Conservation (phyloP, 2,329 filamentous ascomycete genomes). For the Aspergillus melleus region DNA sequence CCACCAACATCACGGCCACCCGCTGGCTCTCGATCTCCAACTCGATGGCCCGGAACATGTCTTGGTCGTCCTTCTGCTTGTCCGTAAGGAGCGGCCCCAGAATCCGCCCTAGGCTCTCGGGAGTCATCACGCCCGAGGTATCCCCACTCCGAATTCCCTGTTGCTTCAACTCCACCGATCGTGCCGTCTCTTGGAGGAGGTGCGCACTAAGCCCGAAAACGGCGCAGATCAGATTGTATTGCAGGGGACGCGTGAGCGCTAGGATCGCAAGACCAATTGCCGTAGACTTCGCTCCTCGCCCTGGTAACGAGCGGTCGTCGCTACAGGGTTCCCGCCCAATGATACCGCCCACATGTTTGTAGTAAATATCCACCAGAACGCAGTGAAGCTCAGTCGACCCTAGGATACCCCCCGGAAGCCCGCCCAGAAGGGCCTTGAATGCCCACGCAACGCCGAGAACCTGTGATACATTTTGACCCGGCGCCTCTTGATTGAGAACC, state of each 20-base stretch:
- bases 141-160: slow-evolving; percentile 18
- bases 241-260: slow-evolving; percentile 38
- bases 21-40: slow-evolving; percentile 28
- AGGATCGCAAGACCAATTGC: slow-evolving; percentile 40
- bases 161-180: slow-evolving; percentile 18
- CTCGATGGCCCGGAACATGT: slow-evolving; percentile 19
- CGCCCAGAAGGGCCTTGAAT: slow-evolving; percentile 37
- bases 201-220: slow-evolving; percentile 40
- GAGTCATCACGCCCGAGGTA: slow-evolving; percentile 21
- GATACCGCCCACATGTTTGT: slow-evolving; percentile 18
- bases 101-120: slow-evolving; percentile 30
- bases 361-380: slow-evolving; percentile 31
- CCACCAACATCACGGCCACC: slow-evolving; percentile 35
- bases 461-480: slow-evolving; percentile 19
- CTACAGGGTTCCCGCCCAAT: slow-evolving; percentile 20
- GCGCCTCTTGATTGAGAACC: slow-evolving; percentile 8
- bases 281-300: slow-evolving; percentile 26
- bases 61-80: slow-evolving; percentile 9
- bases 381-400: slow-evolving; percentile 37
- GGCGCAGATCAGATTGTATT: slow-evolving; percentile 42
- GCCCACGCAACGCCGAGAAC: slow-evolving; percentile 36
- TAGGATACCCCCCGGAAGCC: slow-evolving; percentile 41
- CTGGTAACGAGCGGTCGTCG: slow-evolving; percentile 19
- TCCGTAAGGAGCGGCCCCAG: slow-evolving; percentile 37
- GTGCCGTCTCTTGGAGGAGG: slow-evolving; percentile 30